Base-by-base conservation (phyloP, 2,329 filamentous ascomycete genomes). In the Ascochyta rabiei region DNA sequence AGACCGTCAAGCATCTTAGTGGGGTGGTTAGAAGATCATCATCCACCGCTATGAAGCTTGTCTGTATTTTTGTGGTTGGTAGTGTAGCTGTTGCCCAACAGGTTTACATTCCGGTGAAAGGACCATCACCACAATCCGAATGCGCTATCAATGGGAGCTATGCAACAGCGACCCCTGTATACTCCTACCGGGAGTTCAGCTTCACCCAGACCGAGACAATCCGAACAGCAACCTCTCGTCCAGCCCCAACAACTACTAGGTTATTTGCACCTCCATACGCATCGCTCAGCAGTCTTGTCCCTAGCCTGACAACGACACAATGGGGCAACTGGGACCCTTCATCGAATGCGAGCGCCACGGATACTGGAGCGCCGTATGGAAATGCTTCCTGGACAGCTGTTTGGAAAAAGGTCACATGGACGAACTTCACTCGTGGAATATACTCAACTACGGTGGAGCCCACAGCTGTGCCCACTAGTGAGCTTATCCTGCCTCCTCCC, bases 401-500 rank as follows among this genome's bases (percentile, higher is more conserved):
- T 2, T 79, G 76, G 76, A 67, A 61, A 5, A 53, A 61, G 1
- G 70, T 74, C 6, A 66, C 69, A 5, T 65, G 72, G 40, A 60
- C 67, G 10, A 76, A 75, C 34, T 76, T 77, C 41, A 76, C 74
- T 8, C 61, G 61, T 23, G 68, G 66, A 51, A 57, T 79, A n/a
- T 78, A 79, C 56, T 76, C 76, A 2, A 83, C 83, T 0, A 86
- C 84, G 0, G 82, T 84, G 2, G 76, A 73, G 4, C 82, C 84
- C 0, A 86, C 83, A 0, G 77, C 83, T 0, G 70, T 87, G 1
- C 80, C 83, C 0, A 82, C 76, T 1, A 80, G 73, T 48, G 82
- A 86, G 52, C 75, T 87, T 1, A 72, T 86, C 6, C 75, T 84
- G 0, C 84, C 84, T 0, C 84, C 84, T 0, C 66, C 74, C 1